Evolutionary conservation across 345 rosid species (phyloP).

Genomic region (Anacardium occidentale): DNA sequence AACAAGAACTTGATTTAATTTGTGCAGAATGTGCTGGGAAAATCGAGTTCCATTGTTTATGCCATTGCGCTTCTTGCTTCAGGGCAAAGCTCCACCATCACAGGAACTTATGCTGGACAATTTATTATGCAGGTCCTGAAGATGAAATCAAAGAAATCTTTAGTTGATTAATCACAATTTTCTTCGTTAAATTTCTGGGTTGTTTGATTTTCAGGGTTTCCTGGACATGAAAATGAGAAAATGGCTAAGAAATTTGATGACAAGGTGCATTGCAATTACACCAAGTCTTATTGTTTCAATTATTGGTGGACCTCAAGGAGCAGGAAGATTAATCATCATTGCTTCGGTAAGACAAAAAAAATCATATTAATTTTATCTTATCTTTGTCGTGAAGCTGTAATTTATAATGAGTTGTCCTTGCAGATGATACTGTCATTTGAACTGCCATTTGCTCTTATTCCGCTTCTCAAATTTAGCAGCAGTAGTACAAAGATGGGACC

Average conservation of each 20-base stretch:
- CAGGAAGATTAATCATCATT: slow-evolving; percentile 58
- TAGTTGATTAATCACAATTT: neutral
- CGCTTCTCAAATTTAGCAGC: slow-evolving; percentile 72
- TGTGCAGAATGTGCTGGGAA: slow-evolving; percentile 62
- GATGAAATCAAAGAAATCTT: neutral
- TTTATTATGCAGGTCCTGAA: slow-evolving; percentile 54
- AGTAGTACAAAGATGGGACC: slow-evolving; percentile 70
- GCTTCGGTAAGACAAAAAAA: slow-evolving; percentile 45
- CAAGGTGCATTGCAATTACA: slow-evolving; percentile 54
- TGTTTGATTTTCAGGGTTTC: slow-evolving; percentile 46
- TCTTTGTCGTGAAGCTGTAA: neutral
- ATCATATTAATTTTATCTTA: too few relatives aligned
- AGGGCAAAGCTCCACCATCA: slow-evolving; percentile 66
- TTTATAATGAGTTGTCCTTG: slow-evolving; percentile 9
- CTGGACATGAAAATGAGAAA: slow-evolving; percentile 55
- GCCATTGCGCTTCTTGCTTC: slow-evolving; percentile 68
- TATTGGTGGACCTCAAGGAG: slow-evolving; percentile 58
- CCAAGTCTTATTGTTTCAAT: slow-evolving; percentile 63
- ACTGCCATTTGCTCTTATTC: slow-evolving; percentile 70
- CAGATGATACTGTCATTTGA: slow-evolving; percentile 77
- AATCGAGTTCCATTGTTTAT: slow-evolving; percentile 52
- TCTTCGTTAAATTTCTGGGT: neutral
- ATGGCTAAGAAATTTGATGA: slow-evolving; percentile 62
- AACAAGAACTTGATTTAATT: neutral
- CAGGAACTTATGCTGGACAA: slow-evolving; percentile 75